Conservation (phyloP, 352 stramenopile genomes). For the Aphanomyces cochlioides region DNA sequence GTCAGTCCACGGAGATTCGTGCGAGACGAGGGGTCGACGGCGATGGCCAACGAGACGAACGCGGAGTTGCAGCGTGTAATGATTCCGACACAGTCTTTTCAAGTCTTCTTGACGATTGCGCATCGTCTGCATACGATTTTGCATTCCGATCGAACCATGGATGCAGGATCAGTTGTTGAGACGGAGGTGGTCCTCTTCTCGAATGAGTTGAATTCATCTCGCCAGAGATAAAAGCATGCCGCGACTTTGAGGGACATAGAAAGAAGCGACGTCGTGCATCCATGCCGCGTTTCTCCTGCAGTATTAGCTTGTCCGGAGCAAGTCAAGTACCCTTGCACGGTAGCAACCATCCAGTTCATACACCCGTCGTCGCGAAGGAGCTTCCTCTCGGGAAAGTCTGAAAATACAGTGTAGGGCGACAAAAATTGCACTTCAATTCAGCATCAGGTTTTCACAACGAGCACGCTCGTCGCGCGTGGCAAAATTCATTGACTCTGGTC, state of each 20-base stretch:
- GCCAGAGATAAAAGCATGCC: constrained; percentile 17
- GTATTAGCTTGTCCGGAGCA: no score
- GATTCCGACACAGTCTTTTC: constrained; percentile 49
- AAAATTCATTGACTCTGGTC: no score
- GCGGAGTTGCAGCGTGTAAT: constrained; percentile 60
- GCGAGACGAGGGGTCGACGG: constrained; percentile 50
- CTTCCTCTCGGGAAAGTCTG: no score
- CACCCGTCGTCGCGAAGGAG: no score
- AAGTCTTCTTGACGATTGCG: constrained; percentile 87
- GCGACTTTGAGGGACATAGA: neutral
- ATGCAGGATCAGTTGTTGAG: constrained; percentile 69
- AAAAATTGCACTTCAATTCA: no score
- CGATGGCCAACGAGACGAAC: constrained; percentile 44
- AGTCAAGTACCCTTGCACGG: no score
- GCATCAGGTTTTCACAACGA: no score
- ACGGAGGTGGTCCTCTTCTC: constrained; percentile 58
- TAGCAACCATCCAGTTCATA: no score
- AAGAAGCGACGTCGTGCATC: no score
- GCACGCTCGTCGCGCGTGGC: no score
- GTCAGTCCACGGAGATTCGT: constrained; percentile 85
- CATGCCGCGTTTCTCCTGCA: no score
- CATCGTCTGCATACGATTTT: constrained; percentile 93
- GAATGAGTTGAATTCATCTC: constrained; percentile 30
- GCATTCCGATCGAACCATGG: constrained; percentile 88
- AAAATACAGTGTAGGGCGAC: no score